Percentiles rank a stretch among this genome's conserved stretches.
phyloP scores from a whole-genome alignment of 768 basidiomycete genomes.

The Psilocybe cyanescens region DNA sequence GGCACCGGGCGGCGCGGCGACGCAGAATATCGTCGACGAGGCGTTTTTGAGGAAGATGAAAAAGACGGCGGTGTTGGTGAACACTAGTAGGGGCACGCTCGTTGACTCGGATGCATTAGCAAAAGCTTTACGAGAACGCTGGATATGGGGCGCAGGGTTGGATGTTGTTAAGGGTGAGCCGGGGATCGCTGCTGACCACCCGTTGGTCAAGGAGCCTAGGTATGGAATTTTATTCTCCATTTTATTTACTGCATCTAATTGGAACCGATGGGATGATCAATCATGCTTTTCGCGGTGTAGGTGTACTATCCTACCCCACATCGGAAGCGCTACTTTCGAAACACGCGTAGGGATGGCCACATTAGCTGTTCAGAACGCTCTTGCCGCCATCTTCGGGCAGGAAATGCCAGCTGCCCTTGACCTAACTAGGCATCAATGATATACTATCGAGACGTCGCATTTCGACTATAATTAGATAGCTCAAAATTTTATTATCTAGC shows the following conservation, averaged over 20 bases:
- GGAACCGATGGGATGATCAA: neutral
- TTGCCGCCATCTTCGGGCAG: slow-evolving; percentile 56
- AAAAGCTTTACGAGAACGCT: slow-evolving; percentile 71
- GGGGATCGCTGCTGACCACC: slow-evolving; percentile 70
- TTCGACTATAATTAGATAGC: too few relatives aligned
- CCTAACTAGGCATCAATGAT: neutral
- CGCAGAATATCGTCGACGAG: slow-evolving; percentile 74
- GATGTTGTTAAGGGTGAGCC: slow-evolving; percentile 97
- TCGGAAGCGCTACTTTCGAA: slow-evolving; percentile 88
- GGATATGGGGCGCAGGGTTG: slow-evolving; percentile 91
- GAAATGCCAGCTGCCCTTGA: slow-evolving; percentile 58
- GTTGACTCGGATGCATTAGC: slow-evolving; percentile 92
- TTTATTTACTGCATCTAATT: neutral
- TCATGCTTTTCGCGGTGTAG: slow-evolving; percentile 36
- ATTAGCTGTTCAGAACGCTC: slow-evolving; percentile 69
- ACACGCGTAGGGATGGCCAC: slow-evolving; percentile 84
- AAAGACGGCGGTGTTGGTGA: slow-evolving; percentile 79
- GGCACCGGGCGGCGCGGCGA: slow-evolving; percentile 72
- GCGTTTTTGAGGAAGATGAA: slow-evolving; percentile 85
- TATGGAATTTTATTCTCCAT: slow-evolving; percentile 30
- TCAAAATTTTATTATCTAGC: too few relatives aligned
- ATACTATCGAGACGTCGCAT: neutral
- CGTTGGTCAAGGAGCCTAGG: slow-evolving; percentile 78
- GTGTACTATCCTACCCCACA: slow-evolving; percentile 86
- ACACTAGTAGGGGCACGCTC: slow-evolving; percentile 82